phyloP scores from a whole-genome alignment of 805 yeast genomes.

The Teunomyces stri region DNA sequence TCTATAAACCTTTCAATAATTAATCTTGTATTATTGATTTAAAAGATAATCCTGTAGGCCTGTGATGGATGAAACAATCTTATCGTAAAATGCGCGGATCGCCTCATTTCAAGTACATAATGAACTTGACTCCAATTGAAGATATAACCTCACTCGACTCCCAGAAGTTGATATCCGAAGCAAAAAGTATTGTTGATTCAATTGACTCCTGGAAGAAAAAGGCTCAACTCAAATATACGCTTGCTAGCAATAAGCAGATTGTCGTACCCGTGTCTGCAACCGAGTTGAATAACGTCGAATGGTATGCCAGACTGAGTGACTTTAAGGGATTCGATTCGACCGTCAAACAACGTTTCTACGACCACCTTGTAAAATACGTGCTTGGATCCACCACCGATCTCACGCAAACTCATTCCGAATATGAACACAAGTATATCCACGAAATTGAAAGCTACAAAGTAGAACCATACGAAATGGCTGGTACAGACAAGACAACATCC shows the following conservation, averaged over 20 bases:
- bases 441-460: slow-evolving; percentile 27
- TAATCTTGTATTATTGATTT: too few species aligned
- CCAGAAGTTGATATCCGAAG: slow-evolving; percentile 9
- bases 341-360: slow-evolving; percentile 10
- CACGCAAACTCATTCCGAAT: slow-evolving; percentile 31
- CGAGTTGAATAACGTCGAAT: slow-evolving; percentile 11
- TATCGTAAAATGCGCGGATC: too few species aligned
- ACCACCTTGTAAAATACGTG: slow-evolving; percentile 8
- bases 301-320: slow-evolving; percentile 14
- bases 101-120: background rate
- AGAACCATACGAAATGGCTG: slow-evolving; percentile 13
- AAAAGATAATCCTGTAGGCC: too few species aligned
- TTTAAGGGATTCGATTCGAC: slow-evolving; percentile 12
- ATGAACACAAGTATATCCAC: slow-evolving; percentile 35
- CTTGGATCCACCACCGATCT: slow-evolving; percentile 13
- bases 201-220: slow-evolving; percentile 13
- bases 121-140: slow-evolving; percentile 8
- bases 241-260: slow-evolving; percentile 7
- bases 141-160: slow-evolving; percentile 12
- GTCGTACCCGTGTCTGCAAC: slow-evolving; percentile 11
- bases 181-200: slow-evolving; percentile 11
- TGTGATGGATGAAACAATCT: too few species aligned
- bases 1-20: too few species aligned
- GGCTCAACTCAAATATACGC: slow-evolving; percentile 9
- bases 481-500: slow-evolving; percentile 12